Percentiles rank a stretch among this genome's conserved stretches.
phyloP scores from a whole-genome alignment of 805 yeast species.

The Candida orba region DNA sequence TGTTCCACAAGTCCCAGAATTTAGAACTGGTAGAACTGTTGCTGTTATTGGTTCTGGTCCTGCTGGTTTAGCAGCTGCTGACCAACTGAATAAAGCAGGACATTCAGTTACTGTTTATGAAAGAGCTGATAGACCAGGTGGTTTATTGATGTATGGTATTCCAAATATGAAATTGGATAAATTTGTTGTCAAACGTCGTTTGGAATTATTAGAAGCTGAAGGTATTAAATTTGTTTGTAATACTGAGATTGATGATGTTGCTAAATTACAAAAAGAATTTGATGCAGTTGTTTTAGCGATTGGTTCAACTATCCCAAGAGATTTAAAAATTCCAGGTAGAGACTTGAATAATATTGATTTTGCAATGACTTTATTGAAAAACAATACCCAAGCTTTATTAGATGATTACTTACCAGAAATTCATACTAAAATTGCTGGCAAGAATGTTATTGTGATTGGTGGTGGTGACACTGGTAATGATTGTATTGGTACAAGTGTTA shows the following conservation, averaged over 20 bases:
- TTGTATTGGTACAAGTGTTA: constrained; percentile 93
- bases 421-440: constrained; percentile 65
- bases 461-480: constrained; percentile 99
- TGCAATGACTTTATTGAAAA: constrained; percentile 87
- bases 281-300: constrained; percentile 90
- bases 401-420: constrained; percentile 75
- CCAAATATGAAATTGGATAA: constrained; percentile 98
- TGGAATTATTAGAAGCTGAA: constrained; percentile 83
- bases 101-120: constrained; percentile 88
- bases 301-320: constrained; percentile 96
- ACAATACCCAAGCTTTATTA: constrained; percentile 85
- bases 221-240: constrained; percentile 76
- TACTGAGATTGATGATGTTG: constrained; percentile 78
- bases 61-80: constrained; percentile 94
- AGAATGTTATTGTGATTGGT: constrained; percentile 92
- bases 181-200: constrained; percentile 85
- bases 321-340: constrained; percentile 90
- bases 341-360: constrained; percentile 81
- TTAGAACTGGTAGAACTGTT: constrained; percentile 77
- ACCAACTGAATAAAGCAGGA: constrained; percentile 94
- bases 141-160: constrained; percentile 96
- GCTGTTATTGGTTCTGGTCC: constrained; percentile 97
- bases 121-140: constrained; percentile 94
- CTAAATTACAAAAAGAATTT: constrained; percentile 51
- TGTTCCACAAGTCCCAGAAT: constrained; percentile 68